These are phyloP conservation scores for Backusella australiensis DNA, from an alignment of 192 early-diverging fungal genomes.

Conservation along the genomic window DNA sequence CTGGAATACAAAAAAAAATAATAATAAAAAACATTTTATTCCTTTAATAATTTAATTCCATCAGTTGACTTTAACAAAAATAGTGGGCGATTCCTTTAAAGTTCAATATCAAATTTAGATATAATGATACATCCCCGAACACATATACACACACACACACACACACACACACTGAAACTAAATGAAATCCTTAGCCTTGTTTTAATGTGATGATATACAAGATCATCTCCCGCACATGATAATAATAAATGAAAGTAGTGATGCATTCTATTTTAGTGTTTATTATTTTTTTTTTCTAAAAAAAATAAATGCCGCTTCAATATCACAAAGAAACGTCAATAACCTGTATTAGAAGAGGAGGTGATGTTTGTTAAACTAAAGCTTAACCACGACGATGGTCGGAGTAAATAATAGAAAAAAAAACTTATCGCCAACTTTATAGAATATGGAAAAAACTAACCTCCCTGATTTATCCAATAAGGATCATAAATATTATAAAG, in stretches of 20 bases:
- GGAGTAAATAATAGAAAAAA: neutral
- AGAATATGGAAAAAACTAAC: conserved; percentile 8
- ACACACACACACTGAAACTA: neutral
- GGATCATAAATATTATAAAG: conserved; percentile 7
- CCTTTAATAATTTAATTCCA: conserved; percentile 3
- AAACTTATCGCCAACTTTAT: conserved; percentile 10
- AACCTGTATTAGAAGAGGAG: conserved; percentile 9
- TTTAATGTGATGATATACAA: neutral
- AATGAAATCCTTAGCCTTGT: neutral
- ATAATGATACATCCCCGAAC: neutral
- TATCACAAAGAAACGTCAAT: neutral
- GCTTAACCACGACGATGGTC: neutral
- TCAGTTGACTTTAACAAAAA: conserved; percentile 7
- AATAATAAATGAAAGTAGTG: neutral
- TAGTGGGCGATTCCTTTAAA: neutral
- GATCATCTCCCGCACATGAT: neutral
- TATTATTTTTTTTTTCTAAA: neutral
- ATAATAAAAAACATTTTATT: neutral
- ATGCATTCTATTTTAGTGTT: neutral
- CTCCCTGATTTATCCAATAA: neutral
- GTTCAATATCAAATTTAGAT: conserved; percentile 8
- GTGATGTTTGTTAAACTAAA: conserved; percentile 5
- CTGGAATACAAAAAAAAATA: neutral
- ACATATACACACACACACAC: neutral
- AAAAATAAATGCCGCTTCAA: neutral